Conservation (phyloP, 2,329 filamentous ascomycete species). For the Neopestalotiopsis rosae region DNA sequence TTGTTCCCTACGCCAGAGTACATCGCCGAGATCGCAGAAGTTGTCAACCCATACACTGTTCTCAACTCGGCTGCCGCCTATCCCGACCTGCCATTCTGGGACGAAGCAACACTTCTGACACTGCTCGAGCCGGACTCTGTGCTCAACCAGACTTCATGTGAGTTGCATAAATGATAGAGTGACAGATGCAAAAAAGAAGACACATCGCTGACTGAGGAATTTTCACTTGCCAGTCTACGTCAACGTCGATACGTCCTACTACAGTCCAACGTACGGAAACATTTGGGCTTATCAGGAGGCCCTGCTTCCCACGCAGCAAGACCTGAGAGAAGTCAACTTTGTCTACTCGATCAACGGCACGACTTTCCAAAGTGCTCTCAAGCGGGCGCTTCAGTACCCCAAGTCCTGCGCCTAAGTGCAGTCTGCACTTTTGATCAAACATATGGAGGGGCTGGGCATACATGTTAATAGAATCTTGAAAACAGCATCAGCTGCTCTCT, state of each 20-base stretch:
- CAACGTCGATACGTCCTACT: conserved; percentile 29
- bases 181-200: too few species aligned
- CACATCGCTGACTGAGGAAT: neutral
- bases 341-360: conserved; percentile 25
- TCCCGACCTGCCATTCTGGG: conserved; percentile 29
- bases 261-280: conserved; percentile 29
- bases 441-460: too few species aligned
- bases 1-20: conserved; percentile 19
- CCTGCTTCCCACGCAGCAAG: conserved; percentile 23
- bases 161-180: neutral
- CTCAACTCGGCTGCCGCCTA: conserved; percentile 21
- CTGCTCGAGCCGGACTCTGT: conserved; percentile 24
- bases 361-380: conserved; percentile 44
- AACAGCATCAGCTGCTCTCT: too few species aligned
- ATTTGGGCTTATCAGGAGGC: conserved; percentile 27
- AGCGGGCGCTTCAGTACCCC: conserved; percentile 41
- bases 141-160: conserved; percentile 29
- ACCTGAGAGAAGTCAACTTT: conserved; percentile 26
- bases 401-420: conserved; percentile 43
- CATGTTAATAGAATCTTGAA: too few species aligned
- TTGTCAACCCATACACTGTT: conserved; percentile 26
- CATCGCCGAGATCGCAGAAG: conserved; percentile 26
- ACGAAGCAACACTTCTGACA: conserved; percentile 29
- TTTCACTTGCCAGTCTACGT: conserved; percentile 24
- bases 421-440: too few species aligned